Conservation (phyloP, 768 basidiomycete genomes). For the Tulasnella sp. region DNA sequence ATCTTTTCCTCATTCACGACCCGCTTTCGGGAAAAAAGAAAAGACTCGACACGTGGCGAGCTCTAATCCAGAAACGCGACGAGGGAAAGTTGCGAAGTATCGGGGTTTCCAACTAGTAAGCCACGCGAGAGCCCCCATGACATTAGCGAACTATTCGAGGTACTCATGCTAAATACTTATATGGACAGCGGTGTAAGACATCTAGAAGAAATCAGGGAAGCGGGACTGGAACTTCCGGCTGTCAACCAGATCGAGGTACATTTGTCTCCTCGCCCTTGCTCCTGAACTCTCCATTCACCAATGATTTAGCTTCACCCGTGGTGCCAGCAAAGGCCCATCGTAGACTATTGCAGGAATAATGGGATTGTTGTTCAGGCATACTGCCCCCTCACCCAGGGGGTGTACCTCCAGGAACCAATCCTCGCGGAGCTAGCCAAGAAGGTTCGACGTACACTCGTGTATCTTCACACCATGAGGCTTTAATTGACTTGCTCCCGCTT, state of each 20-base stretch:
- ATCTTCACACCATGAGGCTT: slow-evolving; percentile 11
- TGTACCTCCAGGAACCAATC: slow-evolving; percentile 51
- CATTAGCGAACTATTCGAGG: neutral
- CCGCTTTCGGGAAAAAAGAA: slow-evolving; percentile 60
- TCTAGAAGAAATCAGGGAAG: slow-evolving; percentile 65
- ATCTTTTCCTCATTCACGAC: slow-evolving; percentile 77
- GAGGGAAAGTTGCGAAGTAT: slow-evolving; percentile 65
- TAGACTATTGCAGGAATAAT: slow-evolving; percentile 63
- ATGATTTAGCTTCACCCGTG: slow-evolving; percentile 68
- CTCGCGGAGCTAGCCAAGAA: slow-evolving; percentile 57
- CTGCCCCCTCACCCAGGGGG: slow-evolving; percentile 61
- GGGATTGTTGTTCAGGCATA: slow-evolving; percentile 69
- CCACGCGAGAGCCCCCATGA: slow-evolving; percentile 2
- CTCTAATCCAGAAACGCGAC: slow-evolving; percentile 57
- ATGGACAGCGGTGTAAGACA: slow-evolving; percentile 58
- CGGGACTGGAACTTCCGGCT: slow-evolving; percentile 60
- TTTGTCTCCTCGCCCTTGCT: neutral
- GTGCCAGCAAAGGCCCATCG: slow-evolving; percentile 76
- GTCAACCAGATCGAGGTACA: slow-evolving; percentile 81
- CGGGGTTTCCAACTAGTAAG: slow-evolving; percentile 82
- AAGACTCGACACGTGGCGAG: slow-evolving; percentile 69
- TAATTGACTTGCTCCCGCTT: slow-evolving; percentile 35
- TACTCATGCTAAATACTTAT: neutral
- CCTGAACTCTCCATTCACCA: neutral
- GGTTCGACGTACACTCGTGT: slow-evolving; percentile 36